Evolutionary conservation across 164 flowering plant species (phyloP).

Genomic region (Platanus orientalis): DNA sequence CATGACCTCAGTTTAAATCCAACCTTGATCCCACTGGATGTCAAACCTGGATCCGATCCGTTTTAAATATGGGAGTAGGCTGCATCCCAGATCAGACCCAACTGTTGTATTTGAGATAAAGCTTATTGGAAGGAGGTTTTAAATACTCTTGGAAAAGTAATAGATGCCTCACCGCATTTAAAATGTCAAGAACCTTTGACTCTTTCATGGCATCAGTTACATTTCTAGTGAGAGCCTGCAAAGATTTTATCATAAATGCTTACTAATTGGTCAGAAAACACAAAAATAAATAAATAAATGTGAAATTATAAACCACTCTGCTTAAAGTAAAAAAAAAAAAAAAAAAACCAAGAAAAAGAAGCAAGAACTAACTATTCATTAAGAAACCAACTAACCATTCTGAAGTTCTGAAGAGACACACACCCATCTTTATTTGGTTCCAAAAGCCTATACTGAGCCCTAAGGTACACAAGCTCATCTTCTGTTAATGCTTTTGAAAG

Average conservation of each 20-base stretch:
- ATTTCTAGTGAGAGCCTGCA: constrained; percentile 56
- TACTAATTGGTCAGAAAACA: background rate
- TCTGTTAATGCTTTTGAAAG: constrained; percentile 82
- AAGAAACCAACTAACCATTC: constrained; percentile 34
- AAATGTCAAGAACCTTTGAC: constrained; percentile 53
- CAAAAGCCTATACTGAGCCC: constrained; percentile 59
- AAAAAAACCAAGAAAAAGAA: too few species aligned
- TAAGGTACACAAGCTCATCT: constrained; percentile 65
- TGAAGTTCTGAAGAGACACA: constrained; percentile 59
- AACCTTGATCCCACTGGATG: too few species aligned
- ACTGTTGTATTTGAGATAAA: too few species aligned
- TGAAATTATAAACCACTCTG: too few species aligned
- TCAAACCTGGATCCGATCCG: too few species aligned
- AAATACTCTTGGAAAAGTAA: background rate
- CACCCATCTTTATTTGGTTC: constrained; percentile 65
- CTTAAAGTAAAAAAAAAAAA: too few species aligned
- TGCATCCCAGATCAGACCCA: too few species aligned
- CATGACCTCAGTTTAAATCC: too few species aligned
- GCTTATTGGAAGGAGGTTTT: too few species aligned
- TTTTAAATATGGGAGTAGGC: too few species aligned
- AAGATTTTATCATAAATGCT: too few species aligned
- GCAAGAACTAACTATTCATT: too few species aligned
- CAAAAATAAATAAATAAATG: background rate
- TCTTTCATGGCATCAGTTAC: constrained; percentile 69
- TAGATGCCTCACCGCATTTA: constrained; percentile 36